These are phyloP conservation scores for Chaetomiaceae sp. DNA, from an alignment of 2,329 filamentous ascomycete species.

Conservation along the genomic window DNA sequence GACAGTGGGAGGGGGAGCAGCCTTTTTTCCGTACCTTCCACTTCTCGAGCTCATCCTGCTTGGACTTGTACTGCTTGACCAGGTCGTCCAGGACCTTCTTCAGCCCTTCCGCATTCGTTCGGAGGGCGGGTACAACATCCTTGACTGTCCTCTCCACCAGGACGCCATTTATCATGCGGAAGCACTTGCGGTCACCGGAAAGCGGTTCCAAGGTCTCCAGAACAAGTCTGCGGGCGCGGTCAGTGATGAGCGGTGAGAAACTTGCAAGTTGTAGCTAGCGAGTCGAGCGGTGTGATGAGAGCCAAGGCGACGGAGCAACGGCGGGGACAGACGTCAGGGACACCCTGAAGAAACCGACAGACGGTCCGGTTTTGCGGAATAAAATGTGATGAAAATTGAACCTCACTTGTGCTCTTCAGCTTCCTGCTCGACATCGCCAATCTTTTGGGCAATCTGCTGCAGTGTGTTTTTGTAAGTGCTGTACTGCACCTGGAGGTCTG, in stretches of 20 bases:
- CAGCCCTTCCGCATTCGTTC: conserved; percentile 89
- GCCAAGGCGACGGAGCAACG: neutral
- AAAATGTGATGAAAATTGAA: neutral
- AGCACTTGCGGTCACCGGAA: conserved; percentile 84
- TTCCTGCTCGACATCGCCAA: conserved; percentile 96
- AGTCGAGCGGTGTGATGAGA: conserved; percentile 37
- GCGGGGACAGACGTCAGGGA: neutral
- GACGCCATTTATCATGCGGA: conserved; percentile 97
- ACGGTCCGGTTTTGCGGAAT: neutral
- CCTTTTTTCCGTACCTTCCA: conserved; percentile 73
- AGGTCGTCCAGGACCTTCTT: conserved; percentile 92
- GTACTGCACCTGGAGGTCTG: conserved; percentile 78
- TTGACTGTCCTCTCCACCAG: conserved; percentile 89
- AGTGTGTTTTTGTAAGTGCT: conserved; percentile 72
- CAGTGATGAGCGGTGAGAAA: conserved; percentile 28
- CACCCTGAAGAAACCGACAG: neutral
- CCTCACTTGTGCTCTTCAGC: conserved; percentile 95
- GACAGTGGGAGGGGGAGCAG: neutral
- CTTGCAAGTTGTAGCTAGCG: conserved; percentile 8
- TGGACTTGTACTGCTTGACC: conserved; percentile 91
- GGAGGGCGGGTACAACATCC: conserved; percentile 84
- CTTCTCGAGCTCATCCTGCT: conserved; percentile 91
- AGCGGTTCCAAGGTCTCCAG: conserved; percentile 86
- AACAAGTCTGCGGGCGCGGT: conserved; percentile 63
- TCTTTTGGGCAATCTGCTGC: conserved; percentile 91